phyloP scores from a whole-genome alignment of 495 filamentous ascomycete genomes.

The Lasiosphaeria hispida region DNA sequence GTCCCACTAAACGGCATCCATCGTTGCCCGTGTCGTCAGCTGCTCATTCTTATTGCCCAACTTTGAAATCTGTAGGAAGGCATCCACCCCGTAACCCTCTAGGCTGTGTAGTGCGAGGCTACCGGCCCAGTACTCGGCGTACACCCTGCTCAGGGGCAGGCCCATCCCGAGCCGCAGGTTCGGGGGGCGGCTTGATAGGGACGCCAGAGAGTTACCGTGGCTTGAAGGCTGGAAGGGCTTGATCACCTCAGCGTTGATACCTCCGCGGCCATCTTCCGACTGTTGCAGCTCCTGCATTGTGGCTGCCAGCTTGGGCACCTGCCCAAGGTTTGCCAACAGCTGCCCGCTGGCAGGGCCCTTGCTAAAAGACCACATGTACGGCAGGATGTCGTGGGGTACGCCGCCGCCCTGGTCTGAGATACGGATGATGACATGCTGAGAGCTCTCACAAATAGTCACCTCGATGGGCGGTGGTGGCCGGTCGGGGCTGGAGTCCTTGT shows the following conservation, averaged over 20 bases:
- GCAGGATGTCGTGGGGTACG: conserved; percentile 78
- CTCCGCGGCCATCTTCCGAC: conserved; percentile 15
- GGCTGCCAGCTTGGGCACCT: conserved; percentile 89
- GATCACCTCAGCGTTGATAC: not conserved
- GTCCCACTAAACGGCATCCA: conserved; percentile 72
- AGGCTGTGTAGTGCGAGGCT: conserved; percentile 88
- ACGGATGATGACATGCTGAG: conserved; percentile 93
- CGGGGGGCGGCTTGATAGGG: conserved; percentile 76
- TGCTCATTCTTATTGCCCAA: conserved; percentile 99
- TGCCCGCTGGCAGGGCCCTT: conserved; percentile 76
- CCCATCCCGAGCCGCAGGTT: conserved; percentile 91
- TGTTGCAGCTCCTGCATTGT: conserved; percentile 82
- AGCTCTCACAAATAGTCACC: conserved; percentile 89
- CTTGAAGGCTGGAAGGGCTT: not conserved
- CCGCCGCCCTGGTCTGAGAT: conserved; percentile 95
- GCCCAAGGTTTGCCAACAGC: conserved; percentile 74
- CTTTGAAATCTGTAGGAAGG: conserved; percentile 94
- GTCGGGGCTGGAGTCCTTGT: conserved; percentile 26
- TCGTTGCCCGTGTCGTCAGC: conserved; percentile 78
- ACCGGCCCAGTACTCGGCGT: conserved; percentile 98
- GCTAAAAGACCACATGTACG: conserved; percentile 92
- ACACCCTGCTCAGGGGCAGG: conserved; percentile 87
- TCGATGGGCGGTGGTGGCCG: conserved; percentile 74
- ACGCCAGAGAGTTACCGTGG: conserved; percentile 66
- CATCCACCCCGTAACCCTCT: conserved; percentile 97